A percentile compares a stretch with the other conserved stretches of the same genome.
Evolutionary conservation across 148 eudicot genomes (phyloP).

Genomic region (Mesembryanthemum crystallinum): DNA sequence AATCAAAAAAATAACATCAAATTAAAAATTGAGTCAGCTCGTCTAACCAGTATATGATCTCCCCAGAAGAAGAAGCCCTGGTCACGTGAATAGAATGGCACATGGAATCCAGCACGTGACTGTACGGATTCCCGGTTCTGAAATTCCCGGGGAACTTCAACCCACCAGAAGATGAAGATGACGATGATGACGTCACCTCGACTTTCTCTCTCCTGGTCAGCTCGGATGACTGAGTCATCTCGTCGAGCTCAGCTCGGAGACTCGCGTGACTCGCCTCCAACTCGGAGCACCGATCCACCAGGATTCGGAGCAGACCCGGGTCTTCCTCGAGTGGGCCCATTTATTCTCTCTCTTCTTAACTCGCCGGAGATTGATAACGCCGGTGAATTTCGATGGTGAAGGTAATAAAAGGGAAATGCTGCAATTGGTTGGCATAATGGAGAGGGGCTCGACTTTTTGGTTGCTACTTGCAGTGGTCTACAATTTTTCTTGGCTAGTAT

Average conservation of each 20-base stretch:
- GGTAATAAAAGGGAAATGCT: too few species aligned
- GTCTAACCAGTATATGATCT: slow-evolving; percentile 20
- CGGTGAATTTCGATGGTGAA: slow-evolving; percentile 25
- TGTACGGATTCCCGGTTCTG: slow-evolving; percentile 11
- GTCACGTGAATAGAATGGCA: slow-evolving; percentile 29
- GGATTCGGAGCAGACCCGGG: slow-evolving; percentile 13
- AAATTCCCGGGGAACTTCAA: slow-evolving; percentile 26
- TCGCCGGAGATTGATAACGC: slow-evolving; percentile 18
- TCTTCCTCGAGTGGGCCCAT: too few species aligned
- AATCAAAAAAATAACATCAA: background rate
- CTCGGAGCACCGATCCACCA: slow-evolving; percentile 32
- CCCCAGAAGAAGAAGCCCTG: slow-evolving; percentile 20
- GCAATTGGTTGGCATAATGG: slow-evolving; percentile 19
- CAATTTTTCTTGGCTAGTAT: background rate
- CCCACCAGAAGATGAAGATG: background rate
- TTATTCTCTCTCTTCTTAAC: slow-evolving; percentile 12
- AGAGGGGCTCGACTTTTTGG: background rate
- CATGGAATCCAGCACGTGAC: slow-evolving; percentile 30
- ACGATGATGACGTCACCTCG: background rate
- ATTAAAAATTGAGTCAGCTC: background rate
- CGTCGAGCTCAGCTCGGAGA: slow-evolving; percentile 18
- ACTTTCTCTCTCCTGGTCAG: slow-evolving; percentile 3
- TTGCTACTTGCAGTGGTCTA: slow-evolving; percentile 2
- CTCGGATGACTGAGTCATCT: background rate
- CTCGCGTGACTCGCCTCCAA: slow-evolving; percentile 26